A percentile compares a stretch with the other conserved stretches of the same genome.
phyloP scores from a whole-genome alignment of 768 basidiomycete species.

The Nevesoporus exiguus region DNA sequence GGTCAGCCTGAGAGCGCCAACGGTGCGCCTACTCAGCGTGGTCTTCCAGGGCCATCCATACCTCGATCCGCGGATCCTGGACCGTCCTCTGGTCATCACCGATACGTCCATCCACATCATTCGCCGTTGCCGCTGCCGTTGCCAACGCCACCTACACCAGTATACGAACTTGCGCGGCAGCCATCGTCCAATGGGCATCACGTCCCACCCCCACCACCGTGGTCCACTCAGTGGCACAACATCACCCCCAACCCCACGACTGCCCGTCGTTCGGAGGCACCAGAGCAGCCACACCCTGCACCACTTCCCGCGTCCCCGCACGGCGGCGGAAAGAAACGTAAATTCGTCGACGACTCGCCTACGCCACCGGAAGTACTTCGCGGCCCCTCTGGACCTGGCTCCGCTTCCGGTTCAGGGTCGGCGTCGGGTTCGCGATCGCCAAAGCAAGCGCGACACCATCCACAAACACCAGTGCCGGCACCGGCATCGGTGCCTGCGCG shows the following conservation, averaged over 20 bases:
- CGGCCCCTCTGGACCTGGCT: slow-evolving; percentile 11
- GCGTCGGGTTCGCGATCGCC: slow-evolving; percentile 28
- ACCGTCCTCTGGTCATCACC: slow-evolving; percentile 29
- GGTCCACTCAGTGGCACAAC: slow-evolving; percentile 33
- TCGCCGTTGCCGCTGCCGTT: slow-evolving; percentile 29
- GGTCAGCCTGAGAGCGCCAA: slow-evolving; percentile 31
- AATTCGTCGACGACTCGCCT: slow-evolving; percentile 34
- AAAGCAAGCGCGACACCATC: slow-evolving; percentile 33
- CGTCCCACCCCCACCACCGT: slow-evolving; percentile 34
- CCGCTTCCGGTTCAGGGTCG: slow-evolving; percentile 5
- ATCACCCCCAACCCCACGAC: slow-evolving; percentile 13
- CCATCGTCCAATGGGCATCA: slow-evolving; percentile 34
- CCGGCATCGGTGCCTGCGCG: slow-evolving; percentile 25
- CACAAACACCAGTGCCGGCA: slow-evolving; percentile 32
- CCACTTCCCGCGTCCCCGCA: slow-evolving; percentile 28
- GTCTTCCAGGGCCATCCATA: slow-evolving; percentile 13
- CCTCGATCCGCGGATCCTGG: slow-evolving; percentile 27
- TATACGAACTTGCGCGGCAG: slow-evolving; percentile 31
- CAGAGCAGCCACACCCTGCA: slow-evolving; percentile 16
- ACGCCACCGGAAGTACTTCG: slow-evolving; percentile 19
- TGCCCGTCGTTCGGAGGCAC: slow-evolving; percentile 24
- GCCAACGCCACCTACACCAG: slow-evolving; percentile 34
- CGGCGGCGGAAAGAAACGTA: slow-evolving; percentile 33
- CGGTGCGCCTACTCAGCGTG: slow-evolving; percentile 16
- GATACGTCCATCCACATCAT: slow-evolving; percentile 29